These are phyloP conservation scores for Scheffersomyces illinoinensis DNA, from an alignment of 1,139 yeast genomes.

Conservation along the genomic window DNA sequence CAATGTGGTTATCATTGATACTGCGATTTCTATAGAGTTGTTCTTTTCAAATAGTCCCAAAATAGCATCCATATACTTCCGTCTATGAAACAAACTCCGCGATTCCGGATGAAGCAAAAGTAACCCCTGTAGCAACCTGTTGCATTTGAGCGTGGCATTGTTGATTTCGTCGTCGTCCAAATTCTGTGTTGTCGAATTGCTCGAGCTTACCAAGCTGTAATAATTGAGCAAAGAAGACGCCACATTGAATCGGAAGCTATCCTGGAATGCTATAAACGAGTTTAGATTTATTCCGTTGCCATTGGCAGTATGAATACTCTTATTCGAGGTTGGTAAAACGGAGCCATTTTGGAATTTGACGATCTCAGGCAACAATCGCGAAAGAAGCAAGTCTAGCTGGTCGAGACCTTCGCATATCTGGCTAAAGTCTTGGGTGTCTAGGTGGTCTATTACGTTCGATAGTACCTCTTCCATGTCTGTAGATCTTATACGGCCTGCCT, in stretches of 20 bases:
- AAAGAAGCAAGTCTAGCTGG: conserved; percentile 18
- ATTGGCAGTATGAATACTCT: conserved; percentile 1
- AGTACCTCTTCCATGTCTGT: conserved; percentile 16
- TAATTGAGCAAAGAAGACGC: conserved; percentile 35
- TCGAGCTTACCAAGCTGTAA: conserved; percentile 13
- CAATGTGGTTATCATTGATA: conserved; percentile 55
- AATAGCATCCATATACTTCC: conserved; percentile 32
- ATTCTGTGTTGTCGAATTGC: neutral
- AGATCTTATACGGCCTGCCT: neutral
- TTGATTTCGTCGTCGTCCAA: conserved; percentile 1
- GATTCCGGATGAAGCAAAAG: conserved; percentile 62
- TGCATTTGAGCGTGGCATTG: conserved; percentile 21
- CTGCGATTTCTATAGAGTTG: conserved; percentile 21
- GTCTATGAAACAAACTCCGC: conserved; percentile 44
- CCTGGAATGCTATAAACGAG: conserved; percentile 51
- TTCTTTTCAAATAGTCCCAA: conserved; percentile 24
- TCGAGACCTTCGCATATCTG: conserved; percentile 16
- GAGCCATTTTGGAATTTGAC: conserved; percentile 17
- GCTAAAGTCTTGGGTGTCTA: conserved; percentile 13
- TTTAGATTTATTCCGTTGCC: conserved; percentile 17
- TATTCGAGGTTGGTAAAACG: conserved; percentile 9
- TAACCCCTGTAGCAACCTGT: conserved; percentile 60
- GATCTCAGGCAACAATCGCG: conserved; percentile 27
- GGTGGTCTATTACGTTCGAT: conserved; percentile 15
- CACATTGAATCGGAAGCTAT: conserved; percentile 50